Base-by-base conservation (phyloP, 805 yeast species). In the Ogataea thermomethanolica region DNA sequence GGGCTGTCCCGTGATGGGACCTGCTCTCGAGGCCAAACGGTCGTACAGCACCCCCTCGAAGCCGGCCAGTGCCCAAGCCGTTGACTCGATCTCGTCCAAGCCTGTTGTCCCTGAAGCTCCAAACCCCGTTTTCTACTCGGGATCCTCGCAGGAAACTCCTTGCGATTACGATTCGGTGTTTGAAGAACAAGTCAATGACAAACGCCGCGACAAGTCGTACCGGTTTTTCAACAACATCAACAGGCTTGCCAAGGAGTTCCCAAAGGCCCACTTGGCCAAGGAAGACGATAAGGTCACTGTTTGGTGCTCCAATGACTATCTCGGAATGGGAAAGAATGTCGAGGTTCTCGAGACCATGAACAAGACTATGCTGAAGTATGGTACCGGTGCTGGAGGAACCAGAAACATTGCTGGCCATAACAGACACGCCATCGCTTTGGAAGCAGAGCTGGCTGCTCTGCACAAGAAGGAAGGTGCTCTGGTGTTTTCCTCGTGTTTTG, bases 341-440 rank as follows among this genome's bases (percentile, higher is more conserved):
- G 69, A 73, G 48, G 91, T 91, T 31, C 67, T 88, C 44, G 67
- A 76, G 12, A 79, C 79, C 41, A 93, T 91, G 91, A 82, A 83
- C 53, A 61, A 70, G 35, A 81, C 95, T 12, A 73, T 93, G 63
- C 84, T 84, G 54, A 79, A 77, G 68, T 93, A 93, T 62, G 99
- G 99, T 55, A 84, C 96, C 4, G 99, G 99, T 55, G 96, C 99
- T 7, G 99, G 99, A 59, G 99, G 99, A 53, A 93, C 99, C 35
- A 78, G 99, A 59, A 93, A 93, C 68, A 93, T 93, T 62, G 99
- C 99, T 2, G 99, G 99, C 47, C 99, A 93, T 65, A 93, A 93
- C 65, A 65, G 69, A 44, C 91, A 84, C 55, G 95, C 98, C n/a
- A 79, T 93, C 58, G 74, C 73, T 51, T 75, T 93, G 58, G 99